Base-by-base conservation (phyloP, 2,329 filamentous ascomycete genomes). In the Fusarium palustre region DNA sequence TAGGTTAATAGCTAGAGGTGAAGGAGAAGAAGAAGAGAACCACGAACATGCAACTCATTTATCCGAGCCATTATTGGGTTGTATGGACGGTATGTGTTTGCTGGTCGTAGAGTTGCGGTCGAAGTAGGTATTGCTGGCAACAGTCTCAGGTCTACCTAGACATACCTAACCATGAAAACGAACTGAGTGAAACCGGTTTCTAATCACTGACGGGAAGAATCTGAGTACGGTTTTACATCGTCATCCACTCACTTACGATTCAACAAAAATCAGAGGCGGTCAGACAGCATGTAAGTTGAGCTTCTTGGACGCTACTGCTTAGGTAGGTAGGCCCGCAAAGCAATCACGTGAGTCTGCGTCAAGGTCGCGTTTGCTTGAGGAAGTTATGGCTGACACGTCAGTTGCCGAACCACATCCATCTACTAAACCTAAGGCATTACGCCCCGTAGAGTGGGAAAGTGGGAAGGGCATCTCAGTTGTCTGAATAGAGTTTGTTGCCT, bases 291-390 rank as follows among this genome's bases (percentile, higher is more conserved):
- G 20, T 42, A 43, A 53, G 49, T 55, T 55, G 24, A 55, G 41
- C 22, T 55, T n/a, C 16, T 9, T 11, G 18, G 20, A 22, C 36
- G 36, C 49, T 33, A 53, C 33, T 16, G 11, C 31, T 33, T 33
- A 25, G 5, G 1, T 25, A 25, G 5, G 5, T 25, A 12, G 46
- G 34, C 20, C 46, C 46, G 13, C n/a, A 2, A 3, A 8, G 1
- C 20, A 16, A 22, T 71, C 78, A 80, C 69, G 77, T 80, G 79
- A 80, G 55, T 60, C 62, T 74, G 60, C 55, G 77, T 76, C 65
- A 67, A 34, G 41, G 59, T 76, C 76, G 76, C 69, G 76, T 43
- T 34, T 31, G 18, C 16, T 42, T 34, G 20, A 16, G 36, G 10
- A 30, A 33, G 16, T 16, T 30, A 33, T n/a, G 78, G 76, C 62